These are phyloP conservation scores for Claviceps citrina DNA, from an alignment of 2,329 filamentous ascomycete genomes.

Conservation along the genomic window DNA sequence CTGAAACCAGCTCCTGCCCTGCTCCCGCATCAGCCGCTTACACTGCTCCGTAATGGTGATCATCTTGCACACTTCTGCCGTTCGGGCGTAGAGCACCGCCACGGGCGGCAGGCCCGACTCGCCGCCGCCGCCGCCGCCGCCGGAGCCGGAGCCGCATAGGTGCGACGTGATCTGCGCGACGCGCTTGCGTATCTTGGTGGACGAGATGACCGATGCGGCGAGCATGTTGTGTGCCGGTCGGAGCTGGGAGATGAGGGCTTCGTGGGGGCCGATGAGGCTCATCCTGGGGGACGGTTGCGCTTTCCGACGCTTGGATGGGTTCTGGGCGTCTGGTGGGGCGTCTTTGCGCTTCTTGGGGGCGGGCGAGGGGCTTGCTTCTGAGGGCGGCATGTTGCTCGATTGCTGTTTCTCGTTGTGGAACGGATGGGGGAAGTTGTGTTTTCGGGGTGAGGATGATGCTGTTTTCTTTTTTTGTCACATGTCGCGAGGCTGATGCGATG, in stretches of 20 bases:
- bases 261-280: conserved; percentile 23
- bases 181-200: conserved; percentile 42
- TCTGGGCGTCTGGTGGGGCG: neutral
- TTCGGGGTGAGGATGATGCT: neutral
- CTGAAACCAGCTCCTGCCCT: conserved; percentile 35
- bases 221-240: conserved; percentile 33
- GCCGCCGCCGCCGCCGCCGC: too few relatives aligned
- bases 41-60: conserved; percentile 53
- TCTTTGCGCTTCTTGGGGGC: conserved; percentile 1
- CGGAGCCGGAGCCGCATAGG: conserved; percentile 20
- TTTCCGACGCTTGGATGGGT: conserved; percentile 2
- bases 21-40: conserved; percentile 37
- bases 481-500: neutral
- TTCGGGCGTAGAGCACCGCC: conserved; percentile 36
- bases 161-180: conserved; percentile 30
- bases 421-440: neutral
- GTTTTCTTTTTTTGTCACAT: neutral
- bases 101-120: conserved; percentile 15
- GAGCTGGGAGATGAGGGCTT: conserved; percentile 28
- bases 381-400: neutral
- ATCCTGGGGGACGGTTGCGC: conserved; percentile 5
- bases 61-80: conserved; percentile 44
- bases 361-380: neutral
- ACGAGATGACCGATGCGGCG: conserved; percentile 40
- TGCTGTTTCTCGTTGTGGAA: too few relatives aligned